Percentiles rank a stretch among this genome's conserved stretches.
Conservation (phyloP, 257 asterid species). For the Penstemon barbatus region DNA sequence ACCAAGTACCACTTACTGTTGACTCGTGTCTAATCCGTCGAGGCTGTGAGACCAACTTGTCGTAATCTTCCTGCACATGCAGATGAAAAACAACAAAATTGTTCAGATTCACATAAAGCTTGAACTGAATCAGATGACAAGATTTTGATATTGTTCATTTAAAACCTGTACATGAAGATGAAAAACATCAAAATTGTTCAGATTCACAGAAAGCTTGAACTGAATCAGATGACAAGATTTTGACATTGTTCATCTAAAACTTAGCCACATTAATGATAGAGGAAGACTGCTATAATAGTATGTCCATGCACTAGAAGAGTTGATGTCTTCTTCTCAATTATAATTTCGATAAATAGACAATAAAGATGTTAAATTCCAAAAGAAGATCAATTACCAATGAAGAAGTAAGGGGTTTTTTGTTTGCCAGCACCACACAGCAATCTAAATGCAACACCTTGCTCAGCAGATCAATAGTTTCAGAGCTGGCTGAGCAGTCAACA, state of each 20-base stretch:
- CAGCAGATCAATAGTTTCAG: conserved; percentile 62
- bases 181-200: conserved; percentile 10
- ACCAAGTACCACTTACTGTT: conserved; percentile 59
- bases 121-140: conserved; percentile 8
- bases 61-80: conserved; percentile 68
- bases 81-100: conserved; percentile 14
- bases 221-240: conserved; percentile 9
- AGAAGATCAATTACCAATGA: conserved; percentile 52
- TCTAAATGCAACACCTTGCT: conserved; percentile 53
- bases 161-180: conserved; percentile 43
- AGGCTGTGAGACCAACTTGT: conserved; percentile 71
- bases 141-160: conserved; percentile 13
- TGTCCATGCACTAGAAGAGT: neutral
- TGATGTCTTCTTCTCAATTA: neutral
- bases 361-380: neutral
- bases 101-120: conserved; percentile 13
- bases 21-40: conserved; percentile 83
- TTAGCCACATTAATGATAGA: conserved; percentile 19
- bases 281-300: conserved; percentile 18
- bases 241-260: conserved; percentile 14
- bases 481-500: conserved; percentile 96
- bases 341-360: neutral
- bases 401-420: conserved; percentile 89
- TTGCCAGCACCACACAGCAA: conserved; percentile 81
- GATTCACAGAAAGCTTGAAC: conserved; percentile 12